Percentiles rank a stretch among this genome's conserved stretches.
Conservation (phyloP, 1,284 basidiomycete genomes). For the Trichosporon inkin region DNA sequence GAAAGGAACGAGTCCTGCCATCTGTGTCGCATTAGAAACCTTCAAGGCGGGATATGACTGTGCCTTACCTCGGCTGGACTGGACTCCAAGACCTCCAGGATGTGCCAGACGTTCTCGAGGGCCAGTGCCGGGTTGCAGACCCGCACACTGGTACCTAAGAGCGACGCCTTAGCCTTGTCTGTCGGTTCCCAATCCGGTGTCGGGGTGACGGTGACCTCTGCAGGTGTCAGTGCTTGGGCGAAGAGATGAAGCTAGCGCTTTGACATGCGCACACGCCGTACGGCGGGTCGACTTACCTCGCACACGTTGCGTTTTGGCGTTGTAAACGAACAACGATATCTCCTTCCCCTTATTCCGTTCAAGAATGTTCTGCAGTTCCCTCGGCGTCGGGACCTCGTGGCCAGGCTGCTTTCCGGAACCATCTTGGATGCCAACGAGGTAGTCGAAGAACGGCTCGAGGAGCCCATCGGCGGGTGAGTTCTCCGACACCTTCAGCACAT, state of each 20-base stretch:
- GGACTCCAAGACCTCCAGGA: constrained; percentile 91
- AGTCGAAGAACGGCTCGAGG: constrained; percentile 96
- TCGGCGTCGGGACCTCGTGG: constrained; percentile 59
- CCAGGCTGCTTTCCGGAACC: constrained; percentile 2
- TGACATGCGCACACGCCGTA: background rate
- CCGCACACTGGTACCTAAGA: constrained; percentile 87
- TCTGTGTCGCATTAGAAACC: constrained; percentile 10
- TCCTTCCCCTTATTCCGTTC: constrained; percentile 78
- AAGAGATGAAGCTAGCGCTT: background rate
- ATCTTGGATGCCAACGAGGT: constrained; percentile 83
- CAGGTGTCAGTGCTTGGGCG: background rate
- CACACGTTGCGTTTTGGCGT: constrained; percentile 75
- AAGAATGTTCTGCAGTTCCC: constrained; percentile 71
- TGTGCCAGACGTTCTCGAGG: constrained; percentile 94
- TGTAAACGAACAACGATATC: constrained; percentile 82
- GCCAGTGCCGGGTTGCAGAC: constrained; percentile 83
- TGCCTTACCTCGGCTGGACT: constrained; percentile 73
- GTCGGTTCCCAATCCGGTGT: constrained; percentile 67
- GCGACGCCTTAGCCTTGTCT: constrained; percentile 60
- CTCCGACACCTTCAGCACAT: constrained; percentile 79
- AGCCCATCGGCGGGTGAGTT: constrained; percentile 80
- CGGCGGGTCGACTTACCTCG: constrained; percentile 60
- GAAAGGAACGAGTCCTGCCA: constrained; percentile 69
- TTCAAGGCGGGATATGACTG: background rate
- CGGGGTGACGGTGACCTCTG: constrained; percentile 79